Percentiles rank a stretch among this genome's conserved stretches.
Conservation (phyloP, 331 rosid species). For the Erythrophleum ivorense region DNA sequence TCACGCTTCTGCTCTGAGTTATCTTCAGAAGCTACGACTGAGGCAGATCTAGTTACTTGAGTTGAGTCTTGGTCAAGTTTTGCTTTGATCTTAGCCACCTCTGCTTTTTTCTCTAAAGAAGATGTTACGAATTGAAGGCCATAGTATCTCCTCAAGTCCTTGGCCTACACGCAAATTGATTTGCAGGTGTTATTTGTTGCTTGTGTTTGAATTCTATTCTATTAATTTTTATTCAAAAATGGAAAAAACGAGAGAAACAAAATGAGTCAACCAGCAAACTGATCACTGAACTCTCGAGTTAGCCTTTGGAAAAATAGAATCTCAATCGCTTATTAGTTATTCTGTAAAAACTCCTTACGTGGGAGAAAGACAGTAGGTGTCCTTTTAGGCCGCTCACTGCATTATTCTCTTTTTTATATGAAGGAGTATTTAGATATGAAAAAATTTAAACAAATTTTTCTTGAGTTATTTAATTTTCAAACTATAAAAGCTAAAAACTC, state of each 20-base stretch:
- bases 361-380: too few relatives aligned
- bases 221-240: background rate
- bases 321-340: too few relatives aligned
- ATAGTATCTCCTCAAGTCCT: conserved; percentile 65
- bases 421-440: too few relatives aligned
- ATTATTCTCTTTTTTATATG: too few relatives aligned
- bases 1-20: conserved; percentile 48
- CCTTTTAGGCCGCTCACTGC: too few relatives aligned
- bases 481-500: too few relatives aligned
- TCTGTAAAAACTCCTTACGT: too few relatives aligned
- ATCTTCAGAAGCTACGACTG: conserved; percentile 36
- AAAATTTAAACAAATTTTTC: too few relatives aligned
- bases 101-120: conserved; percentile 74
- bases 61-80: conserved; percentile 60
- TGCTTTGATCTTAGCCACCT: conserved; percentile 53
- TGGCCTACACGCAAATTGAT: conserved; percentile 54
- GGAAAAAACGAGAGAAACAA: background rate
- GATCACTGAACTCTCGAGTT: too few relatives aligned
- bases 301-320: too few relatives aligned
- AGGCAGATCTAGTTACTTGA: conserved; percentile 34
- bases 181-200: background rate
- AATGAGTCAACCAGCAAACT: too few relatives aligned
- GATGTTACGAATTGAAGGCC: conserved; percentile 78
- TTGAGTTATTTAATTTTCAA: too few relatives aligned
- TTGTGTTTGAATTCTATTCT: background rate